These are phyloP conservation scores for Lanmaoa pseudosensibilis DNA, from an alignment of 768 basidiomycete genomes.

Conservation along the genomic window DNA sequence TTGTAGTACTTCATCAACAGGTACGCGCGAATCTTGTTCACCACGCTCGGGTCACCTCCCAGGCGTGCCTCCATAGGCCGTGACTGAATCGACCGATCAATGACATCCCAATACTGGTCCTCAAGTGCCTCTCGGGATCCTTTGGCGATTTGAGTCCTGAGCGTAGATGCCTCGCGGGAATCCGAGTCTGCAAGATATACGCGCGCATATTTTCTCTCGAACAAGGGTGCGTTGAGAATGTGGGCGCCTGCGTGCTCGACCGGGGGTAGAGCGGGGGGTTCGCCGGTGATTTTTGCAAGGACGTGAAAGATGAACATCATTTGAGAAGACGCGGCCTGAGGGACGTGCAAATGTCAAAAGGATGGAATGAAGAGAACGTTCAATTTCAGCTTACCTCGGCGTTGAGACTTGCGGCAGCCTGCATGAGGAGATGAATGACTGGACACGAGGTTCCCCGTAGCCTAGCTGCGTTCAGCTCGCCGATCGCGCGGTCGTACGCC, in stretches of 20 bases:
- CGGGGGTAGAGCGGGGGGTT: constrained; percentile 74
- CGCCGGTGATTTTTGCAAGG: constrained; percentile 72
- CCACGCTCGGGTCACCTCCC: constrained; percentile 87
- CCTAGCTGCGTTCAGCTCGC: constrained; percentile 73
- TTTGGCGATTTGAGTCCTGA: constrained; percentile 72
- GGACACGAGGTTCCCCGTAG: constrained; percentile 73
- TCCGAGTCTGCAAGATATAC: constrained; percentile 68
- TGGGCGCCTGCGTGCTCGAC: constrained; percentile 79
- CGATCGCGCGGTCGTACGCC: constrained; percentile 84
- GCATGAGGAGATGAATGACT: constrained; percentile 67
- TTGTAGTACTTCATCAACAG: constrained; percentile 77
- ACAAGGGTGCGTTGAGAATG: constrained; percentile 74
- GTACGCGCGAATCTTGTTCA: constrained; percentile 89
- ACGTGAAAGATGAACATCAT: constrained; percentile 72
- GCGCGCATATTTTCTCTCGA: constrained; percentile 81
- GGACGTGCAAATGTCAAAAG: constrained; percentile 4
- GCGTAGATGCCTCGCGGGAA: constrained; percentile 60
- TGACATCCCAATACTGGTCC: constrained; percentile 81
- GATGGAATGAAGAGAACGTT: background rate
- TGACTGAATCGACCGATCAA: constrained; percentile 81
- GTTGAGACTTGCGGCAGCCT: constrained; percentile 61
- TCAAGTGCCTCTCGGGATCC: constrained; percentile 84
- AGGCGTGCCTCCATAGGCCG: constrained; percentile 82
- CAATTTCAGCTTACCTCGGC: constrained; percentile 45
- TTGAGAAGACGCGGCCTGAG: constrained; percentile 52